Conservation (phyloP, 2,329 filamentous ascomycete genomes). For the Ophiobolus disseminans region DNA sequence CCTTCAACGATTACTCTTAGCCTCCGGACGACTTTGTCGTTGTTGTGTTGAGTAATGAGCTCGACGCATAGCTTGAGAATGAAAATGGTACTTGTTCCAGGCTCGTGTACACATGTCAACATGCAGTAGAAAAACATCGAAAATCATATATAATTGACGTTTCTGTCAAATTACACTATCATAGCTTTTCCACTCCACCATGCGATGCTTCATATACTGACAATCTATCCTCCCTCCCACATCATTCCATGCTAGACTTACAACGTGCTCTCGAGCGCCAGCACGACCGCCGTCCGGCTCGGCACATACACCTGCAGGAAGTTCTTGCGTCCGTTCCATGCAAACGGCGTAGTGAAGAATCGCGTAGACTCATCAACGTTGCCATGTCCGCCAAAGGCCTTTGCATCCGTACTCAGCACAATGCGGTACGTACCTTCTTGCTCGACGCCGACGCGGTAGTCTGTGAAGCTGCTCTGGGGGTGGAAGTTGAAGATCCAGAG, state of each 20-base stretch:
- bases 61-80: no score
- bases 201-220: neutral
- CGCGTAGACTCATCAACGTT: conserved; percentile 80
- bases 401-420: conserved; percentile 80
- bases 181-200: no score
- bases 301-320: conserved; percentile 93
- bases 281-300: conserved; percentile 78
- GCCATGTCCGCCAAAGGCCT: conserved; percentile 78
- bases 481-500: conserved; percentile 98
- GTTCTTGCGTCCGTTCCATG: conserved; percentile 89
- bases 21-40: no score
- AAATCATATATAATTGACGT: neutral
- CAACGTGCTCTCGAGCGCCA: conserved; percentile 40
- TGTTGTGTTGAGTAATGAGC: no score
- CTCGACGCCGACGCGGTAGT: conserved; percentile 92
- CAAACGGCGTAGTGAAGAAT: conserved; percentile 90
- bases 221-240: neutral
- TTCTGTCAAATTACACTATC: neutral
- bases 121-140: no score
- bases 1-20: no score
- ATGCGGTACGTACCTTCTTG: conserved; percentile 83
- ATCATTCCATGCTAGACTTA: conserved; percentile 8
- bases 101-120: no score
- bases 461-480: conserved; percentile 80
- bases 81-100: no score